Percentiles rank a stretch among this genome's conserved stretches.
Evolutionary conservation across 441 rosid species (phyloP).

Genomic region (Aquilaria agallochum): DNA sequence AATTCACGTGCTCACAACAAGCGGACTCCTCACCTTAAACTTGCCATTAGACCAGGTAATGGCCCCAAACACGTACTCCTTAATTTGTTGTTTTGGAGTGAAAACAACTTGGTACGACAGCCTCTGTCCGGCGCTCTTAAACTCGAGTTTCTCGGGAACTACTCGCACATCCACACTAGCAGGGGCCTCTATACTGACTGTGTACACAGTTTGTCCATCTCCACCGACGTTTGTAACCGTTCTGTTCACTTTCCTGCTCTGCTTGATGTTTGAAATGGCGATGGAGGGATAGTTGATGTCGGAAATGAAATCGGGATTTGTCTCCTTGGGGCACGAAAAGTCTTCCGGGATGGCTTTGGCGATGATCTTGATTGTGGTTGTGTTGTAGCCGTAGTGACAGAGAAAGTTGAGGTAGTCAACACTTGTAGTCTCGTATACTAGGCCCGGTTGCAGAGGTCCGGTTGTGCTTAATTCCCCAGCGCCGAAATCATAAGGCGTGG

Average conservation of each 20-base stretch:
- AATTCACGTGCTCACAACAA: conserved; percentile 34
- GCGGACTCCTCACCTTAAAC: conserved; percentile 53
- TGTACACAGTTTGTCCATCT: conserved; percentile 37
- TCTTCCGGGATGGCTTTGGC: conserved; percentile 35
- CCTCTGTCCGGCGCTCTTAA: conserved; percentile 43
- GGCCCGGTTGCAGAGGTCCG: conserved; percentile 57
- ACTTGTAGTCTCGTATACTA: conserved; percentile 65
- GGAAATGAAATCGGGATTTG: conserved; percentile 40
- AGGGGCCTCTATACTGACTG: conserved; percentile 27
- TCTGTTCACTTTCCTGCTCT: conserved; percentile 40
- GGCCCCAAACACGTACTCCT: conserved; percentile 51
- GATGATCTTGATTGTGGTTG: conserved; percentile 36
- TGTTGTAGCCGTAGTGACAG: conserved; percentile 59
- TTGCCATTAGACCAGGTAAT: conserved; percentile 61
- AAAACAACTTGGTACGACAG: conserved; percentile 43
- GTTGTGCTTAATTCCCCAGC: conserved; percentile 63
- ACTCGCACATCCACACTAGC: conserved; percentile 34
- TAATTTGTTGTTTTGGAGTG: conserved; percentile 20
- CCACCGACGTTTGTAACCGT: conserved; percentile 65
- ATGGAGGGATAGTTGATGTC: conserved; percentile 78
- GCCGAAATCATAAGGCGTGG: conserved; percentile 64
- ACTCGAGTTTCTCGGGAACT: conserved; percentile 41
- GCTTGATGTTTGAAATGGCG: conserved; percentile 36
- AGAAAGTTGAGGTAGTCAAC: conserved; percentile 67
- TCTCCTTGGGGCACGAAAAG: conserved; percentile 49